Conservation (phyloP, 2,329 filamentous ascomycete genomes). For the Zarea fungicola region DNA sequence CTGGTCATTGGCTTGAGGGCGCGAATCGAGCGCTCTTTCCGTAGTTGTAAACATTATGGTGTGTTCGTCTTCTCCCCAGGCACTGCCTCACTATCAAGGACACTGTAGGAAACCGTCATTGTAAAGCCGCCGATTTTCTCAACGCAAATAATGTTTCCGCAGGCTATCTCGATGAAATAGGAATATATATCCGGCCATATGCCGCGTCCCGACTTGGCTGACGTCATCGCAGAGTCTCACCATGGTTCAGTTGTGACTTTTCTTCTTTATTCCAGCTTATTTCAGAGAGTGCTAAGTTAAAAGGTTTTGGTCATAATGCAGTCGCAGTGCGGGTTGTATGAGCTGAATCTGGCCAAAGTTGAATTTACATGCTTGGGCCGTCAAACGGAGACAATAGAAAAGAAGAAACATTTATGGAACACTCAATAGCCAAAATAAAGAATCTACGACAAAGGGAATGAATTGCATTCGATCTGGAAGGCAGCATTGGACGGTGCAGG, state of each 20-base stretch:
- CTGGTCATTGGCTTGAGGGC: neutral
- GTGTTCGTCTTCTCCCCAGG: too few species aligned
- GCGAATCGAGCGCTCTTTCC: neutral
- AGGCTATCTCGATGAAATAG: neutral
- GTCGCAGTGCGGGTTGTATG: too few species aligned
- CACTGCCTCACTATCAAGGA: neutral
- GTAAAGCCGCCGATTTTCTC: conserved; percentile 6
- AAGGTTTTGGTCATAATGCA: neutral
- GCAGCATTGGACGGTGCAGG: too few species aligned
- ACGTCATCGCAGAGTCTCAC: neutral
- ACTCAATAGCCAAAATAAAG: too few species aligned
- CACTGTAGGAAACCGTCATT: neutral
- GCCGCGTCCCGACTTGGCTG: conserved; percentile 1
- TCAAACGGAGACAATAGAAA: too few species aligned
- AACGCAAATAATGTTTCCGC: neutral
- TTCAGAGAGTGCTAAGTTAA: neutral
- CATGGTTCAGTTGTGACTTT: neutral
- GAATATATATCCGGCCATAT: neutral
- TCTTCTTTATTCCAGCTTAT: neutral
- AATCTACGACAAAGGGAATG: too few species aligned
- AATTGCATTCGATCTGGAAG: too few species aligned
- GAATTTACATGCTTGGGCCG: too few species aligned
- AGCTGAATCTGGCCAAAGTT: too few species aligned
- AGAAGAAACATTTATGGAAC: too few species aligned
- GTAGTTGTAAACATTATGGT: neutral